A percentile compares a stretch with the other conserved stretches of the same genome.
Conservation (phyloP, 2,329 filamentous ascomycete genomes). For the Arthrinium phaeospermum region DNA sequence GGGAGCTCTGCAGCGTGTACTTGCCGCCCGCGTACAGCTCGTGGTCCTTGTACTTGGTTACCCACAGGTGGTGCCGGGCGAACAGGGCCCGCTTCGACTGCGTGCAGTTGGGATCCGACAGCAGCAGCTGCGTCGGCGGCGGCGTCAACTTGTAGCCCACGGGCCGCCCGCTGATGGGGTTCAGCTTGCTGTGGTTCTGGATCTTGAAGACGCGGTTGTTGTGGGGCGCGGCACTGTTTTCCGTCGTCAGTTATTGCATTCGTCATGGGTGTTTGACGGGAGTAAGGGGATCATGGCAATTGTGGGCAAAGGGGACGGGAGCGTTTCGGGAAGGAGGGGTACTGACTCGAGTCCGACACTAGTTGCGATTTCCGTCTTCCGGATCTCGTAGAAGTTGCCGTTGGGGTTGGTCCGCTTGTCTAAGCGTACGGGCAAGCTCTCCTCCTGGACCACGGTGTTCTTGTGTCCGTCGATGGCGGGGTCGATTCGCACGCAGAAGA, state of each 20-base stretch:
- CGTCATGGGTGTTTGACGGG: not conserved
- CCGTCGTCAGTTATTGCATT: not conserved
- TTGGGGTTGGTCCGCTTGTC: constrained; percentile 62
- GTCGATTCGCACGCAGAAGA: constrained; percentile 69
- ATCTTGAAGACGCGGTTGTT: constrained; percentile 58
- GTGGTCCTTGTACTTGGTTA: constrained; percentile 54
- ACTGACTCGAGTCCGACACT: constrained; percentile 36
- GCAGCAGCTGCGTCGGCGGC: constrained; percentile 51
- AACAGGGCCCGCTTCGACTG: constrained; percentile 50
- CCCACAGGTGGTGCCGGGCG: constrained; percentile 53
- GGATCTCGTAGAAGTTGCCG: constrained; percentile 65
- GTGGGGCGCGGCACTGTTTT: constrained; percentile 56
- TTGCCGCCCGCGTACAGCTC: constrained; percentile 58
- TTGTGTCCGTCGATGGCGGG: constrained; percentile 56
- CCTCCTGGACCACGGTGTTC: constrained; percentile 37
- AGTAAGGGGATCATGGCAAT: not conserved
- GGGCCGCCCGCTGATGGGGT: constrained; percentile 53
- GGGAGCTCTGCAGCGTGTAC: constrained; percentile 55
- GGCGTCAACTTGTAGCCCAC: constrained; percentile 57
- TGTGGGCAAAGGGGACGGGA: not conserved
- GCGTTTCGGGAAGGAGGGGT: not conserved
- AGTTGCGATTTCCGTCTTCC: constrained; percentile 52
- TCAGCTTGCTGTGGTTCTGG: constrained; percentile 52
- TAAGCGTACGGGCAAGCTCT: constrained; percentile 37
- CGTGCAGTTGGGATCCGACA: constrained; percentile 51